Percentiles rank a stretch among this genome's conserved stretches.
These are phyloP conservation scores for Penicillium occitanis DNA, from an alignment of 2,329 filamentous ascomycete genomes.

Conservation along the genomic window DNA sequence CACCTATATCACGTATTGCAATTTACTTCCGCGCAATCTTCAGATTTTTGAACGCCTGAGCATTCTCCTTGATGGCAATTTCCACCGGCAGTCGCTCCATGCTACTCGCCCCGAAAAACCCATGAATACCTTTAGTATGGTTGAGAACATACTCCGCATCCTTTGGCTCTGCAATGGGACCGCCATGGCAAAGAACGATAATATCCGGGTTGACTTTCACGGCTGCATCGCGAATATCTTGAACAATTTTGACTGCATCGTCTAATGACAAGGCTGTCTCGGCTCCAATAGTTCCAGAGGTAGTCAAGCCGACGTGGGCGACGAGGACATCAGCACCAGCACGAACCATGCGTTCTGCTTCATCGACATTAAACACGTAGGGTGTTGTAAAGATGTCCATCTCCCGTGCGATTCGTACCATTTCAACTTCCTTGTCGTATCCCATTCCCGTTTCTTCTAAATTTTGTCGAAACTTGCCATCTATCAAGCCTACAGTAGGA, in stretches of 20 bases:
- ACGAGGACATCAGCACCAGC: slow-evolving; percentile 68
- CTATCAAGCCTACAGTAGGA: slow-evolving; percentile 69
- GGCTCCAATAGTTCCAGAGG: slow-evolving; percentile 64
- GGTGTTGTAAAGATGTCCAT: slow-evolving; percentile 66
- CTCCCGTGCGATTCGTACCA: slow-evolving; percentile 60
- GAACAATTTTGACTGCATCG: slow-evolving; percentile 61
- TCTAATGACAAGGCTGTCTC: slow-evolving; percentile 61
- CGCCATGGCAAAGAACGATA: slow-evolving; percentile 69
- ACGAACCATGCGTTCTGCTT: slow-evolving; percentile 61
- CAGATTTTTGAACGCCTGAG: slow-evolving; percentile 54
- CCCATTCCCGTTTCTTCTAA: slow-evolving; percentile 73
- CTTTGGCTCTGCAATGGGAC: slow-evolving; percentile 63
- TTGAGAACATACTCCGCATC: slow-evolving; percentile 64
- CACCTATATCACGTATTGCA: background rate
- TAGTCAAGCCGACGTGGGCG: slow-evolving; percentile 68
- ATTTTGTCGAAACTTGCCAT: slow-evolving; percentile 65
- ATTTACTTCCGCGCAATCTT: slow-evolving; percentile 25
- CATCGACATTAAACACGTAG: slow-evolving; percentile 65
- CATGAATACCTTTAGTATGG: slow-evolving; percentile 63
- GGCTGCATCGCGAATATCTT: slow-evolving; percentile 64
- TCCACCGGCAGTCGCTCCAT: slow-evolving; percentile 71
- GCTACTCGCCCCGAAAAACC: slow-evolving; percentile 68
- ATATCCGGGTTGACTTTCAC: slow-evolving; percentile 57
- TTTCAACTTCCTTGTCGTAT: slow-evolving; percentile 65
- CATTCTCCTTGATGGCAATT: slow-evolving; percentile 61